These are phyloP conservation scores for Phialophora tarda DNA, from an alignment of 2,329 filamentous ascomycete genomes.

Conservation along the genomic window DNA sequence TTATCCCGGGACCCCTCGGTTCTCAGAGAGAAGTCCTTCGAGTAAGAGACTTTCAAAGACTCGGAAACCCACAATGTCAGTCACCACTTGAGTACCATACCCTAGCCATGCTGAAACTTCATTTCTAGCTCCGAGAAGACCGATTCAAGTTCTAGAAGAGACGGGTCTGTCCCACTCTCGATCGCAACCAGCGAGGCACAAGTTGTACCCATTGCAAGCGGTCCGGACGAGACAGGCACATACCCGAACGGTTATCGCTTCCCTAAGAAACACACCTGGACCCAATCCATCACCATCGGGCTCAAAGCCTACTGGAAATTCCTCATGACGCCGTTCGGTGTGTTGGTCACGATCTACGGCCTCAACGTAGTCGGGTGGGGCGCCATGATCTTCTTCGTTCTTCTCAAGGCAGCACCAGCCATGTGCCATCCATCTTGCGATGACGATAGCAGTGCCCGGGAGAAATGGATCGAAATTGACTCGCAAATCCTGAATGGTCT, in stretches of 20 bases:
- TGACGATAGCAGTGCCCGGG: slow-evolving; percentile 74
- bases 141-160: slow-evolving; percentile 16
- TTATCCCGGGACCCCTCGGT: not conserved
- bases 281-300: slow-evolving; percentile 42
- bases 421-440: slow-evolving; percentile 67
- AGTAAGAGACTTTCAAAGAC: slow-evolving; percentile 5
- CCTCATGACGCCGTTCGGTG: slow-evolving; percentile 74
- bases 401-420: slow-evolving; percentile 70
- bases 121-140: slow-evolving; percentile 16
- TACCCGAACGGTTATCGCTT: slow-evolving; percentile 47
- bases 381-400: slow-evolving; percentile 84
- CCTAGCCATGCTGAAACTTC: not conserved
- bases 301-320: slow-evolving; percentile 56
- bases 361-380: slow-evolving; percentile 88
- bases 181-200: slow-evolving; percentile 22
- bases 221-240: slow-evolving; percentile 44
- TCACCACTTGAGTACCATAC: not conserved
- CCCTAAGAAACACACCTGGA: slow-evolving; percentile 46
- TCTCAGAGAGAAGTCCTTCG: slow-evolving; percentile 2
- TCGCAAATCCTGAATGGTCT: slow-evolving; percentile 82
- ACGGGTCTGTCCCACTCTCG: slow-evolving; percentile 21
- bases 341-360: slow-evolving; percentile 77
- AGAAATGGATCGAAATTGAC: slow-evolving; percentile 83
- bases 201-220: slow-evolving; percentile 25
- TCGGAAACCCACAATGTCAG: slow-evolving; percentile 7